Evolutionary conservation across 2,329 filamentous ascomycete species (phyloP).

Genomic region (Fusarium sororula): DNA sequence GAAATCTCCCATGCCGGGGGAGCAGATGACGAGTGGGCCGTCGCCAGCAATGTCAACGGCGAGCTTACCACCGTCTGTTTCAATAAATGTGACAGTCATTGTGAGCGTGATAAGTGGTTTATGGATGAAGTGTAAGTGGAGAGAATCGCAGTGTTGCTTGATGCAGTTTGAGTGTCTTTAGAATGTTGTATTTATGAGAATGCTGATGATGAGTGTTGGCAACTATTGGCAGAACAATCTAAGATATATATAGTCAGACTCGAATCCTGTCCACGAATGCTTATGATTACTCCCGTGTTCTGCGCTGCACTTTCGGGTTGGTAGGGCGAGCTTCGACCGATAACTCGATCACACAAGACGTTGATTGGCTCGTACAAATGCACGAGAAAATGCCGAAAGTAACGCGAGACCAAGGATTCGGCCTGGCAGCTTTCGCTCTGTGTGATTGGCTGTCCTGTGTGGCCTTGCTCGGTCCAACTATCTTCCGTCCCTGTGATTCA

Average conservation of each 20-base stretch:
- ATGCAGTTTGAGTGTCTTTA: neutral
- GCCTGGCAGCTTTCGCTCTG: accelerated
- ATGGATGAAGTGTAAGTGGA: neutral
- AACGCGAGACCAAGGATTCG: neutral
- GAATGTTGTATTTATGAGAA: neutral
- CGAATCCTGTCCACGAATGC: accelerated
- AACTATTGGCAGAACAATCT: accelerated
- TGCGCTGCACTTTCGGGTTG: neutral
- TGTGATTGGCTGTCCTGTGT: neutral
- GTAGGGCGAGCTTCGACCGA: conserved; percentile 2
- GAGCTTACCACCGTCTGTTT: conserved; percentile 27
- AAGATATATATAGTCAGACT: neutral
- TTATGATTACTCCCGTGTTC: neutral
- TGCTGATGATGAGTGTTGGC: neutral
- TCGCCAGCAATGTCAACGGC: conserved; percentile 18
- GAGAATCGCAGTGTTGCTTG: neutral
- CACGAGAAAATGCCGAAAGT: conserved; percentile 23
- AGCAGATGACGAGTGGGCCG: conserved; percentile 27
- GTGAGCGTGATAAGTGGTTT: neutral
- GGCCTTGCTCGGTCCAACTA: neutral
- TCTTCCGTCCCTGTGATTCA: neutral
- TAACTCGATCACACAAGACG: accelerated
- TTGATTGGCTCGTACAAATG: neutral
- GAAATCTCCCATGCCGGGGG: conserved; percentile 25
- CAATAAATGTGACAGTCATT: conserved; percentile 23